A percentile compares a stretch with the other conserved stretches of the same genome.
Conservation (phyloP, 768 basidiomycete species). For the Lactarius vividus region DNA sequence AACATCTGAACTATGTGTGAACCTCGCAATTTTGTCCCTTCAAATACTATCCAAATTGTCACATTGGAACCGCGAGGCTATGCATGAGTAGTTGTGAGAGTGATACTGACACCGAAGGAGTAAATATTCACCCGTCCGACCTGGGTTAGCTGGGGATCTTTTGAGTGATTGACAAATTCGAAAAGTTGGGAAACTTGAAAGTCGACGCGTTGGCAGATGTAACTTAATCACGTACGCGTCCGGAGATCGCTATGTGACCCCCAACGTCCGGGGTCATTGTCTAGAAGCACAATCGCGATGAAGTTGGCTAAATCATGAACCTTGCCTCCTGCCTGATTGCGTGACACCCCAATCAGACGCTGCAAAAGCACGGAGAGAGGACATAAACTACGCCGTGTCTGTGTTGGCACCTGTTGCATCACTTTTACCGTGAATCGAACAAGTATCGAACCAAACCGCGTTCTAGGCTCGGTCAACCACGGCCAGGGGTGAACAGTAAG, state of each 20-base stretch:
- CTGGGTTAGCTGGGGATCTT: background rate
- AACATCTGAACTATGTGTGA: background rate
- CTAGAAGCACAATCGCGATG: no score
- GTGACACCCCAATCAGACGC: background rate
- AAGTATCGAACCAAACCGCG: no score
- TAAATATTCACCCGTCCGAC: background rate
- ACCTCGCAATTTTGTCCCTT: background rate
- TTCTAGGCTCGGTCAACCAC: background rate
- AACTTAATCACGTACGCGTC: no score
- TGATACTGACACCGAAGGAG: background rate
- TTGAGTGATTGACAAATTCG: background rate
- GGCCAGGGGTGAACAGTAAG: background rate
- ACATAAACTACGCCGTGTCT: background rate
- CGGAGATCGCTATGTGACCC: no score
- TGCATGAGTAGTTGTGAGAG: background rate
- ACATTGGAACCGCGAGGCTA: no score
- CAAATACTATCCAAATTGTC: background rate
- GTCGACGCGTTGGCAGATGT: background rate
- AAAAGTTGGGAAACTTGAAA: background rate
- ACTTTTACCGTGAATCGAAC: background rate
- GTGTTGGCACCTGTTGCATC: background rate
- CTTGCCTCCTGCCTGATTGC: background rate
- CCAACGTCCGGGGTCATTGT: no score
- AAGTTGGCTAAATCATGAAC: no score
- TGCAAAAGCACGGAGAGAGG: background rate